Percentiles rank a stretch among this genome's conserved stretches.
Conservation (phyloP, 371 early-diverging fungal species). For the Dichotomocladium elegans region DNA sequence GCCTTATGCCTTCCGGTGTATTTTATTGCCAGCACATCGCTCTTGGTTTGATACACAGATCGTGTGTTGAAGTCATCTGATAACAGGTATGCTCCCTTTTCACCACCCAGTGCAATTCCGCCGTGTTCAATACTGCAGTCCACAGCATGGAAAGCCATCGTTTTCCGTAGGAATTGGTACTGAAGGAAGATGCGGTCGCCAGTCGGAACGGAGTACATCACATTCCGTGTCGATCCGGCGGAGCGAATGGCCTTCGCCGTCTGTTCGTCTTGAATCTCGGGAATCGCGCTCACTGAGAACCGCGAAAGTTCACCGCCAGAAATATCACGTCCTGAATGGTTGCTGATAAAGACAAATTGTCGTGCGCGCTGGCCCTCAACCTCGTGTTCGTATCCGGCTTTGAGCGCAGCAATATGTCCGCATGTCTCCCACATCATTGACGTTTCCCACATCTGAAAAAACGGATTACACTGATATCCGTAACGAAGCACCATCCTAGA, state of each 20-base stretch:
- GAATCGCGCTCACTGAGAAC: neutral
- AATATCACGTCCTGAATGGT: neutral
- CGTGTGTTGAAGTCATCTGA: neutral
- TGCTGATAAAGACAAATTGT: slow-evolving; percentile 1
- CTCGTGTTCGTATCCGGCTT: neutral
- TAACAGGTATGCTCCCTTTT: slow-evolving; percentile 13
- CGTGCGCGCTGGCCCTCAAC: neutral
- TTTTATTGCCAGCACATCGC: slow-evolving; percentile 16
- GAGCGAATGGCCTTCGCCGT: neutral
- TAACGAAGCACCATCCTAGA: slow-evolving; percentile 10
- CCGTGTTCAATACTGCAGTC: slow-evolving; percentile 1
- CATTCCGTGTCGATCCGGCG: neutral
- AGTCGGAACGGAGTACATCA: neutral
- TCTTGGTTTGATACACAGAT: neutral
- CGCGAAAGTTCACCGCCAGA: neutral
- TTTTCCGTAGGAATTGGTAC: slow-evolving; percentile 1
- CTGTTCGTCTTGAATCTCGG: neutral
- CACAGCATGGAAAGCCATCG: slow-evolving; percentile 22
- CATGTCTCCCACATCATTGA: neutral
- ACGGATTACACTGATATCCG: slow-evolving; percentile 29
- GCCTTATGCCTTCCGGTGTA: neutral
- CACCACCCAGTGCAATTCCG: slow-evolving; percentile 15
- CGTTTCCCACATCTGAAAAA: slow-evolving; percentile 20
- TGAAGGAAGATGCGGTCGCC: neutral
- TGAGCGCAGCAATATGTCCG: slow-evolving; percentile 4